phyloP scores from a whole-genome alignment of 2,329 filamentous ascomycete genomes.

The Paracoccidioides brasiliensis region DNA sequence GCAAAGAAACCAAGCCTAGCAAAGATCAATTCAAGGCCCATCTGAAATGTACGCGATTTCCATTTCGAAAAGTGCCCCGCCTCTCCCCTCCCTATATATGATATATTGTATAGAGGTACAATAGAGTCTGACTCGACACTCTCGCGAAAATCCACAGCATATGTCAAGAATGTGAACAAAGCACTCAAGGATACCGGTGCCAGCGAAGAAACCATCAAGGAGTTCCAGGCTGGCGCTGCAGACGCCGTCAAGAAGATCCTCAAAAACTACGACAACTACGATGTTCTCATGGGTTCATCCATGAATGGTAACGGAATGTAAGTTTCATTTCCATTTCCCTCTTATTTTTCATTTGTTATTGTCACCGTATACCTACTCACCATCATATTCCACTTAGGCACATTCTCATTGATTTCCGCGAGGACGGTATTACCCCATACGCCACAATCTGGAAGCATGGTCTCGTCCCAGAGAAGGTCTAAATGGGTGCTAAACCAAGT shows the following conservation, averaged over 20 bases:
- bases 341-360: neutral
- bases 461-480: conserved; percentile 81
- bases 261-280: conserved; percentile 89
- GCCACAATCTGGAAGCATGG: conserved; percentile 94
- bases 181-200: conserved; percentile 51
- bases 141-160: conserved; percentile 40
- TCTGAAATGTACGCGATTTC: conserved; percentile 58
- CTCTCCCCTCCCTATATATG: conserved; percentile 5
- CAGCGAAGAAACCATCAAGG: conserved; percentile 52
- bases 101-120: neutral
- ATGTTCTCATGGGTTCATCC: conserved; percentile 83
- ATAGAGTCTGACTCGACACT: conserved; percentile 1
- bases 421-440: conserved; percentile 85
- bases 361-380: neutral
- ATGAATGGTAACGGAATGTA: conserved; percentile 94
- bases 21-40: conserved; percentile 76
- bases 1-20: conserved; percentile 35
- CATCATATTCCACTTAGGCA: conserved; percentile 41
- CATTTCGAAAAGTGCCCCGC: neutral
- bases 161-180: conserved; percentile 82
- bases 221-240: conserved; percentile 65
- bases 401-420: conserved; percentile 91
- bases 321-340: conserved; percentile 30
- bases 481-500: conserved; percentile 23
- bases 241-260: conserved; percentile 71